phyloP scores from a whole-genome alignment of 2,329 filamentous ascomycete species.

The Penicillium frequentans region DNA sequence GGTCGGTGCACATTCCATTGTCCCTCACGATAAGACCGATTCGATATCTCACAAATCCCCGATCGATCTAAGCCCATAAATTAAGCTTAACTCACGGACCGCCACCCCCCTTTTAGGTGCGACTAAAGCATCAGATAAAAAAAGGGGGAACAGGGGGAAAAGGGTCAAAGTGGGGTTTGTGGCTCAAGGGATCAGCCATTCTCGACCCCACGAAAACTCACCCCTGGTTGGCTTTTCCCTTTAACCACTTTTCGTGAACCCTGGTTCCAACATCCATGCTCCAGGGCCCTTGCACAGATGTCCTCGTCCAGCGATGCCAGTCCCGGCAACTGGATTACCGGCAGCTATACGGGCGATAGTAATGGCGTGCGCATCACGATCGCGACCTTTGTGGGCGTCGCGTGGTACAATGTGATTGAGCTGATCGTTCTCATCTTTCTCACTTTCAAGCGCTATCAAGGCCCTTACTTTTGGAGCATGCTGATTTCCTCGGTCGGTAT shows the following conservation, averaged over 20 bases:
- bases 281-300: conserved; percentile 11
- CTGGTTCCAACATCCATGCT: background rate
- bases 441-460: conserved; percentile 49
- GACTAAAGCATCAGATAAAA: background rate
- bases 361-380: conserved; percentile 29
- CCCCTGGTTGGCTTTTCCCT: background rate
- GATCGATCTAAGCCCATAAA: background rate
- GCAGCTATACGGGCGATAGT: conserved; percentile 27
- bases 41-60: background rate
- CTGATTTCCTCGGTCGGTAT: conserved; percentile 46
- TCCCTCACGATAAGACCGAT: background rate
- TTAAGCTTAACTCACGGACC: background rate
- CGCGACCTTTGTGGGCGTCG: conserved; percentile 28
- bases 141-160: background rate
- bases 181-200: background rate
- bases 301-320: conserved; percentile 25
- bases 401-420: conserved; percentile 41
- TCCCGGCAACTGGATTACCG: conserved; percentile 29
- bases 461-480: conserved; percentile 53
- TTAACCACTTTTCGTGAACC: background rate
- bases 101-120: background rate
- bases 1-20: background rate
- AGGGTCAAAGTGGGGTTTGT: background rate
- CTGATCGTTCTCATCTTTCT: conserved; percentile 48
- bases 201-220: conserved; percentile 9